A percentile compares a stretch with the other conserved stretches of the same genome.
Evolutionary conservation across 805 yeast genomes (phyloP).

Genomic region (Scheffersomyces spartinae): DNA sequence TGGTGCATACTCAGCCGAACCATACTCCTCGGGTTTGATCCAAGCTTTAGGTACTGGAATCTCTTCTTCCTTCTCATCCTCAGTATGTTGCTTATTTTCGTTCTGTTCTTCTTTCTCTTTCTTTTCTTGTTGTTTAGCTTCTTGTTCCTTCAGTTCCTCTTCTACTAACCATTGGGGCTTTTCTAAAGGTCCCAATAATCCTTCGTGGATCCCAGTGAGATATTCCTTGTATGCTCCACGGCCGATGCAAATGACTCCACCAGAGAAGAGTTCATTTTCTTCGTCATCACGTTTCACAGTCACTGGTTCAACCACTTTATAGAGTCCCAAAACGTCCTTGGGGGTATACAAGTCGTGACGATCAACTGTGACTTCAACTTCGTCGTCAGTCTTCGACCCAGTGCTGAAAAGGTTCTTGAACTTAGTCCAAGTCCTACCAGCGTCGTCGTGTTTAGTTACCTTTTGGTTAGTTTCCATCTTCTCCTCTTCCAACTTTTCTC

Average conservation of each 20-base stretch:
- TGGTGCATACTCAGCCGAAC: constrained; percentile 42
- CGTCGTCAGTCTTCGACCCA: constrained; percentile 9
- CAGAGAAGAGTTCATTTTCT: constrained; percentile 37
- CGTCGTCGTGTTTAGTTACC: constrained; percentile 3
- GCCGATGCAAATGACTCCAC: constrained; percentile 88
- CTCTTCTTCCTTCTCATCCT: constrained; percentile 15
- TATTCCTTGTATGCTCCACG: constrained; percentile 95
- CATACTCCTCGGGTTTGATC: constrained; percentile 48
- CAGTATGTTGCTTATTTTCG: constrained; percentile 14
- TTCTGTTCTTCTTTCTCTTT: constrained; percentile 7
- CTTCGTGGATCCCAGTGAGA: constrained; percentile 84
- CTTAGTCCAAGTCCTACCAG: constrained; percentile 17
- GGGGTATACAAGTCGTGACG: constrained; percentile 29
- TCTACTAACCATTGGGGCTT: constrained; percentile 10
- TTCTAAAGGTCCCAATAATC: constrained; percentile 81
- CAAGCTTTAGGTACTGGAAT: constrained; percentile 52
- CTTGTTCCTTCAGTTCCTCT: constrained; percentile 5
- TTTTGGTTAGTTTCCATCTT: constrained; percentile 1
- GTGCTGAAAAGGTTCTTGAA: constrained; percentile 9
- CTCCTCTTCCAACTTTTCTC: constrained; percentile 13
- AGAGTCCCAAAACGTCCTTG: constrained; percentile 47
- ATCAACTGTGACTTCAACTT: constrained; percentile 13
- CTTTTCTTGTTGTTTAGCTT: constrained; percentile 4
- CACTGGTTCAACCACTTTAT: constrained; percentile 18
- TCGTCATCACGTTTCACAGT: constrained; percentile 37